phyloP scores from a whole-genome alignment of 371 early-diverging fungal species.

The Nosema muscidifuracis region DNA sequence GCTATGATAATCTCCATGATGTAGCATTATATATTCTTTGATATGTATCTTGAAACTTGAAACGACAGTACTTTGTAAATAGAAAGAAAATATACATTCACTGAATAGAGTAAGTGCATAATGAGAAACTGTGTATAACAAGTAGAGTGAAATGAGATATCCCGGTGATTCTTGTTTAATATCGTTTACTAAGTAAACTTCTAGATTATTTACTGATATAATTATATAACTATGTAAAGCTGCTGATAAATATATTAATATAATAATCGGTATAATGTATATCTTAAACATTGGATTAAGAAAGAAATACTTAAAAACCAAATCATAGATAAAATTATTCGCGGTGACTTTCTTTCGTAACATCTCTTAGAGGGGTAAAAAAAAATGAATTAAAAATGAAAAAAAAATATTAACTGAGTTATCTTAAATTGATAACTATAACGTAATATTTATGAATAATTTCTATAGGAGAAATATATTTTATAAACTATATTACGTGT shows the following conservation, averaged over 20 bases:
- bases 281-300: conserved; percentile 12
- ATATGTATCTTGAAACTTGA: neutral
- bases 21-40: conserved; percentile 6
- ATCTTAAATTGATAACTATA: too few relatives aligned
- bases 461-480: too few relatives aligned
- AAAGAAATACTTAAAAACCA: conserved; percentile 1
- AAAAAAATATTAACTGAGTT: neutral
- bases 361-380: neutral
- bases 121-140: neutral
- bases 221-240: neutral
- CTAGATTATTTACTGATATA: neutral
- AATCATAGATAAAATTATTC: neutral
- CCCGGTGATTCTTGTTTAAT: neutral
- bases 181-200: neutral
- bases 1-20: conserved; percentile 6
- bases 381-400: neutral
- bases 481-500: too few relatives aligned
- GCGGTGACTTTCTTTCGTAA: neutral
- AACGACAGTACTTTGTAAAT: neutral
- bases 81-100: neutral
- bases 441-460: too few relatives aligned
- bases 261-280: neutral
- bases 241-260: conserved; percentile 2
- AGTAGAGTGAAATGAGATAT: neutral
- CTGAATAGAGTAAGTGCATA: neutral